A percentile compares a stretch with the other conserved stretches of the same genome.
Conservation (phyloP, 108 stramenopile species). For the Aurantiochytrium sp. region DNA sequence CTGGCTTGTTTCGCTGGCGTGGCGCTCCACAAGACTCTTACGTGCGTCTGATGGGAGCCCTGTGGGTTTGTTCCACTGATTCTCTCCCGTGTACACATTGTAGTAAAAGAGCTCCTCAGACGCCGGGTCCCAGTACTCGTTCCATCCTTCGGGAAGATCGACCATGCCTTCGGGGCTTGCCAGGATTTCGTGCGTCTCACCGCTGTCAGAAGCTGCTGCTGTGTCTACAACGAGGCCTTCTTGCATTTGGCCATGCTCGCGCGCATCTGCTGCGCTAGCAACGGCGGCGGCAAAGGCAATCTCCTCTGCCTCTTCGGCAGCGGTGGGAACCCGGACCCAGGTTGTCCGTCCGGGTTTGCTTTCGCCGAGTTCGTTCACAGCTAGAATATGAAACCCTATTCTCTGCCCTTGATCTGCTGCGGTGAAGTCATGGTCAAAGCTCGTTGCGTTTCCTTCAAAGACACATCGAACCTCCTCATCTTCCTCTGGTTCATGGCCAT, state of each 20-base stretch:
- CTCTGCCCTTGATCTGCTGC: not conserved
- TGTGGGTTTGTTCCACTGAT: not conserved
- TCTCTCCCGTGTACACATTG: not conserved
- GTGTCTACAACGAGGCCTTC: not conserved
- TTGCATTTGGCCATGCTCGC: not conserved
- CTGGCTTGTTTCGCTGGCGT: not conserved
- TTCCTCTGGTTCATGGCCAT: not conserved
- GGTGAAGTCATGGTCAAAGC: not conserved
- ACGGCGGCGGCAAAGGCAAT: not conserved
- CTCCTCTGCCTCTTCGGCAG: not conserved
- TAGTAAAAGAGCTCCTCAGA: slow-evolving; percentile 12
- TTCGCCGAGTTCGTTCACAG: not conserved
- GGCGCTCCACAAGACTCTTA: no score
- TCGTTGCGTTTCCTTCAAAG: not conserved
- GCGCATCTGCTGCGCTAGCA: not conserved
- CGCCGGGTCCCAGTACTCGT: not conserved
- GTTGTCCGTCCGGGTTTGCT: not conserved
- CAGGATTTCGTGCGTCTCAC: not conserved
- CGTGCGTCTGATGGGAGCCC: not conserved
- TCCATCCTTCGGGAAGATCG: not conserved
- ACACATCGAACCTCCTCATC: not conserved
- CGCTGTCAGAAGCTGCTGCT: not conserved
- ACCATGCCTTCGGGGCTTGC: not conserved
- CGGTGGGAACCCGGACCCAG: not conserved
- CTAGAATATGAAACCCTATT: not conserved